Evolutionary conservation across 148 eudicot species (phyloP).

Genomic region (Beta vulgaris): DNA sequence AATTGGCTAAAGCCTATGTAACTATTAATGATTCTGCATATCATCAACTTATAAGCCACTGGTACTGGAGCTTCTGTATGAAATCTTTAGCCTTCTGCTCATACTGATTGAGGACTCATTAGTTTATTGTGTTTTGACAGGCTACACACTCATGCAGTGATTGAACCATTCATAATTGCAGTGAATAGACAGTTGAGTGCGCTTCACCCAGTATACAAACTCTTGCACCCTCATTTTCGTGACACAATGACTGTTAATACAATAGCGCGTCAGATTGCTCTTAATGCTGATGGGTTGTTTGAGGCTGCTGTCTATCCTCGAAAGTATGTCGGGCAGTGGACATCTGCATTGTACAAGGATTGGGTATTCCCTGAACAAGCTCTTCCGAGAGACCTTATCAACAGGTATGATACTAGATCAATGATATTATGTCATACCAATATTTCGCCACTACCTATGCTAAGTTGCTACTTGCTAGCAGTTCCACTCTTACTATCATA

Average conservation of each 20-base stretch:
- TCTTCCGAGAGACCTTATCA: no score
- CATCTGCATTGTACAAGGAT: no score
- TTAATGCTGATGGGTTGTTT: constrained; percentile 69
- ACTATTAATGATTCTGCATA: constrained; percentile 68
- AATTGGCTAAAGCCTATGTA: constrained; percentile 88
- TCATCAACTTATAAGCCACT: constrained; percentile 88
- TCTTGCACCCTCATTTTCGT: constrained; percentile 79
- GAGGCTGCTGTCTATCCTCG: constrained; percentile 68
- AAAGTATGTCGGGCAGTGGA: constrained; percentile 55
- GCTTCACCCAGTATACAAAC: constrained; percentile 81
- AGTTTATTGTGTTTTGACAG: constrained; percentile 33
- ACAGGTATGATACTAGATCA: no score
- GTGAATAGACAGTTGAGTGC: constrained; percentile 73
- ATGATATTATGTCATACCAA: no score
- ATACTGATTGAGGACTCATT: background rate
- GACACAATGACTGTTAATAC: constrained; percentile 86
- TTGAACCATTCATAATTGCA: constrained; percentile 85
- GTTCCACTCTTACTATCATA: no score
- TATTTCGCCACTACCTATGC: no score
- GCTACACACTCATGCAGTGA: constrained; percentile 73
- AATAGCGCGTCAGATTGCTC: constrained; percentile 65
- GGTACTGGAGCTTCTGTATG: constrained; percentile 40
- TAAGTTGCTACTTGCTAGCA: no score
- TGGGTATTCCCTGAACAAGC: no score
- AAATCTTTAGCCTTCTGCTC: background rate